Conservation (phyloP, 495 filamentous ascomycete genomes). For the Neurospora terricola region DNA sequence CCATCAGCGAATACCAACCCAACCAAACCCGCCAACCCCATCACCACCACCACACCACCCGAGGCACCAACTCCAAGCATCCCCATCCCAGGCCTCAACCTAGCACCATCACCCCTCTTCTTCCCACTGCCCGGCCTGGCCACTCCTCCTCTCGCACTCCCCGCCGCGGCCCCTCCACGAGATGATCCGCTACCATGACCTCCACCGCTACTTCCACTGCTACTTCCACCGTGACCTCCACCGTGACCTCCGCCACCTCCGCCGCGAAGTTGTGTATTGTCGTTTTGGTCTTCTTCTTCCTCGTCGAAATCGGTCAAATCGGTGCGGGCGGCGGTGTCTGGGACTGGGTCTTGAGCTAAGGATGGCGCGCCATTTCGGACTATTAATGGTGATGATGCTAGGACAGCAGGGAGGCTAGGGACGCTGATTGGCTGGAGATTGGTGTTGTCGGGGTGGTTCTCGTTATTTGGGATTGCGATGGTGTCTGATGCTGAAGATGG, state of each 20-base stretch:
- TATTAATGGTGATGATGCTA: too few relatives aligned
- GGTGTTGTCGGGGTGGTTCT: too few relatives aligned
- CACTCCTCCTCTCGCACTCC: not conserved
- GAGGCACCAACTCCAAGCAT: not conserved
- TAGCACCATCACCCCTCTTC: not conserved
- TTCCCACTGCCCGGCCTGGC: not conserved
- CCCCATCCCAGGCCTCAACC: not conserved
- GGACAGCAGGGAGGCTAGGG: too few relatives aligned
- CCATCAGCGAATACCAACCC: not conserved
- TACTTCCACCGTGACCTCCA: not conserved
- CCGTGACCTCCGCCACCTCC: not conserved
- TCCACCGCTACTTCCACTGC: not conserved
- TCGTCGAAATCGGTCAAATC: not conserved
- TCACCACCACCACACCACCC: not conserved
- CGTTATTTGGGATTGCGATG: not conserved
- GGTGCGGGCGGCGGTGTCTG: not conserved
- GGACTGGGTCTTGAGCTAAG: not conserved
- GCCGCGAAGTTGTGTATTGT: not conserved
- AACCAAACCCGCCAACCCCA: not conserved
- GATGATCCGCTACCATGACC: not conserved
- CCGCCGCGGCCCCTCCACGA: not conserved
- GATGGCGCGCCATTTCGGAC: too few relatives aligned
- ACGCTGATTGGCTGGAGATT: too few relatives aligned
- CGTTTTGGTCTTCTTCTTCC: not conserved
- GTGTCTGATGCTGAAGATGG: not conserved